Base-by-base conservation (phyloP, 1,139 yeast genomes). In the Debaryomyces sp. region DNA sequence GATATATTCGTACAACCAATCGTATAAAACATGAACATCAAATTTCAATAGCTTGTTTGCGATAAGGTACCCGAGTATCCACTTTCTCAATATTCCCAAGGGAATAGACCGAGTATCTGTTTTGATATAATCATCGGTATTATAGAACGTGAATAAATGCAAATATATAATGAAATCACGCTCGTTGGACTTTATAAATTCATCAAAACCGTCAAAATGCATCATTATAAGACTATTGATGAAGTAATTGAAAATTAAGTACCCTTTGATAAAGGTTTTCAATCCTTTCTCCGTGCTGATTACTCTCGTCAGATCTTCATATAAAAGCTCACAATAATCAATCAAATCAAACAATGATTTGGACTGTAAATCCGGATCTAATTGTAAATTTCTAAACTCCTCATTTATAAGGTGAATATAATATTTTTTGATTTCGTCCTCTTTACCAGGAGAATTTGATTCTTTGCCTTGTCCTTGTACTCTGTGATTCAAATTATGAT, bases 181-280 rank as follows among this genome's bases (percentile, higher is more conserved):
- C 49, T 71, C 75, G 50, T 66, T 67, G 17, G 64, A 56, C 49
- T 68, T 70, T 45, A 76, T 71, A 52, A 76, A 76, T 44, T 64
- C 64, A 53, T 73, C 78, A 53, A 76, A 76, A 6, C 81, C 81
- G 46, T 68, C 62, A 57, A 72, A 76, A 55, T 75, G 77, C 47
- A 72, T 51, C 75, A 75, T 73, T 44, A 76, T 69, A 53, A 73
- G 71, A 50, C 75, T 68, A 53, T 73, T 75, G 46, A 76, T 71
- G 55, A 73, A 75, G 56, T 75, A 76, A 54, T 71, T 73, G 61
- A 75, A 73, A 34, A 75, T 68, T 52, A 76, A 62, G 54, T 66
- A 76, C 4, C 79, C 78, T 49, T 66, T 66, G 21, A 74, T 64
- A 54, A 73, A 76, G 35, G 56, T 50, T 45, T 60, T 61, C 33